A percentile compares a stretch with the other conserved stretches of the same genome.
Conservation (phyloP, 1,139 yeast genomes). For the Yamadazyma diddensiae region DNA sequence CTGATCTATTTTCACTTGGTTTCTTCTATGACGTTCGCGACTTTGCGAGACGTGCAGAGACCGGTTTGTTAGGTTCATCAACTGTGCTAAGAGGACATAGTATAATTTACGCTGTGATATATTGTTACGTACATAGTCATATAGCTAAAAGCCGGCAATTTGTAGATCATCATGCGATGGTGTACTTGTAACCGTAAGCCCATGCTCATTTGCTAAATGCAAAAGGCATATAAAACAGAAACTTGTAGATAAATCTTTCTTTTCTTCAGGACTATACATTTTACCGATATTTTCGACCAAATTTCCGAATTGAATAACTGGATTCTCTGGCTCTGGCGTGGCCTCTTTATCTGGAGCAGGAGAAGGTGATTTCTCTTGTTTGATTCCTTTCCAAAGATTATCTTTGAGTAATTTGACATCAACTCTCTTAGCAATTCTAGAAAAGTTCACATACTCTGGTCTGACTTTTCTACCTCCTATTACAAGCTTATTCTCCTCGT, state of each 20-base stretch:
- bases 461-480: slow-evolving; percentile 43
- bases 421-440: slow-evolving; percentile 80
- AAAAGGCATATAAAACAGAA: slow-evolving; percentile 81
- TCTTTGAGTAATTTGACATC: slow-evolving; percentile 79
- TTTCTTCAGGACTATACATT: slow-evolving; percentile 50
- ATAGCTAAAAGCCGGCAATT: slow-evolving; percentile 37
- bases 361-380: slow-evolving; percentile 11
- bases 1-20: slow-evolving; percentile 1
- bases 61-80: no score
- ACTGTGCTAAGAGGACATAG: no score
- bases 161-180: slow-evolving; percentile 56
- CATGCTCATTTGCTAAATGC: slow-evolving; percentile 89
- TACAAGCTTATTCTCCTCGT: slow-evolving; percentile 17
- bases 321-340: slow-evolving; percentile 5
- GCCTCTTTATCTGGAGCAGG: slow-evolving; percentile 9
- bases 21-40: slow-evolving; percentile 2
- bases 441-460: slow-evolving; percentile 68
- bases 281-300: slow-evolving; percentile 50
- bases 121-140: no score
- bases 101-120: no score
- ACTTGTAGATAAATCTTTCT: slow-evolving; percentile 76
- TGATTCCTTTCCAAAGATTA: slow-evolving; percentile 71
- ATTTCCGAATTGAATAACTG: slow-evolving; percentile 35
- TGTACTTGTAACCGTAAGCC: slow-evolving; percentile 58
- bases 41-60: neutral